Percentiles rank a stretch among this genome's conserved stretches.
Conservation (phyloP, 495 filamentous ascomycete species). For the Haplographium delicatum region DNA sequence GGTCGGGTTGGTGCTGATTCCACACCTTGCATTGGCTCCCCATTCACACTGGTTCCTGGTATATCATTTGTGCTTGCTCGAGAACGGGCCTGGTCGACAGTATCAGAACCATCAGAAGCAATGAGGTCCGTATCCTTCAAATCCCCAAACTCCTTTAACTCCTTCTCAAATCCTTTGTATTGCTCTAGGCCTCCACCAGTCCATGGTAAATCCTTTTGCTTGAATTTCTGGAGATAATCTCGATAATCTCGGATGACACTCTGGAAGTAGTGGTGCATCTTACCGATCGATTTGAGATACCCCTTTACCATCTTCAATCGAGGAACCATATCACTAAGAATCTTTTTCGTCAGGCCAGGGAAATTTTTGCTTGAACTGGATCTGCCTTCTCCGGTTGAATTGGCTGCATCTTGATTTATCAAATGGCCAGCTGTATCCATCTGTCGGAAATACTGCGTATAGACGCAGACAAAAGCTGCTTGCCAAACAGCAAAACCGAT, state of each 20-base stretch:
- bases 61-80: conserved; percentile 26
- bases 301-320: conserved; percentile 66
- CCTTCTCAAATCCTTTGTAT: conserved; percentile 45
- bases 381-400: conserved; percentile 17
- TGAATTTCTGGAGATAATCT: too few relatives aligned
- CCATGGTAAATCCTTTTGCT: conserved; percentile 2
- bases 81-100: conserved; percentile 16
- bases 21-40: conserved; percentile 24
- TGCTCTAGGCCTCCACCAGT: conserved; percentile 60
- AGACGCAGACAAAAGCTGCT: conserved; percentile 65
- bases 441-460: conserved; percentile 67
- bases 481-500: conserved; percentile 79
- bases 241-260: conserved; percentile 59
- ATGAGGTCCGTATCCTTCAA: conserved; percentile 19
- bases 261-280: conserved; percentile 63
- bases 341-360: conserved; percentile 35
- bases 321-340: conserved; percentile 53
- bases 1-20: conserved; percentile 11
- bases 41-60: conserved; percentile 18
- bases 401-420: conserved; percentile 27
- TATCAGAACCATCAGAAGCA: conserved; percentile 20
- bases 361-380: conserved; percentile 24
- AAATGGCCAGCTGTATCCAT: conserved; percentile 70
- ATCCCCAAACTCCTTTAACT: conserved; percentile 28
- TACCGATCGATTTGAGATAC: conserved; percentile 62